Evolutionary conservation across 1,284 basidiomycete genomes (phyloP).

Genomic region (Mycosarcoma maydis): DNA sequence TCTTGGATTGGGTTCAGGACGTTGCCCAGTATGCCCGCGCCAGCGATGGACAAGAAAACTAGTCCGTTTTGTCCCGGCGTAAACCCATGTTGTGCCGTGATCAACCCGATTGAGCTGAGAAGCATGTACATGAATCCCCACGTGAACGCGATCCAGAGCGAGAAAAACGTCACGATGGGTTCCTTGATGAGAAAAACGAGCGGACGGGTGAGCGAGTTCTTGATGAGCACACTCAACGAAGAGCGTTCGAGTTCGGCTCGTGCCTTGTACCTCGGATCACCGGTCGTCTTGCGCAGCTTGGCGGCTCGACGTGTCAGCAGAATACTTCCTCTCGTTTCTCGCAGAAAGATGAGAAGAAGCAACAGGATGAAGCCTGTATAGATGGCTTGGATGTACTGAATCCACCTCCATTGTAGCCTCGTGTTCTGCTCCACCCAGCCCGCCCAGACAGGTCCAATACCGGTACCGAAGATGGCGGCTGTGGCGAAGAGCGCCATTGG

Average conservation of each 20-base stretch:
- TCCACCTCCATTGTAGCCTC: conserved; percentile 79
- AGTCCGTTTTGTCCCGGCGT: conserved; percentile 70
- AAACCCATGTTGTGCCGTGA: conserved; percentile 73
- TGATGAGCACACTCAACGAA: conserved; percentile 73
- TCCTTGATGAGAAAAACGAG: conserved; percentile 73
- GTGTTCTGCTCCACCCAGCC: conserved; percentile 77
- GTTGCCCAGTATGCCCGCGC: conserved; percentile 71
- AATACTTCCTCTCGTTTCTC: conserved; percentile 67
- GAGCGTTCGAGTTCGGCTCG: conserved; percentile 75
- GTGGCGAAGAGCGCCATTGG: conserved; percentile 72
- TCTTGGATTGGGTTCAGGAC: conserved; percentile 72
- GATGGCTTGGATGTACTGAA: conserved; percentile 75
- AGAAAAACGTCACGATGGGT: conserved; percentile 75
- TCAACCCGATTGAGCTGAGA: conserved; percentile 66
- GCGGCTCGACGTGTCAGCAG: conserved; percentile 67
- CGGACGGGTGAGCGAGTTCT: conserved; percentile 76
- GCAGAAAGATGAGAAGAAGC: conserved; percentile 62
- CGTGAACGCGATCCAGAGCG: conserved; percentile 66
- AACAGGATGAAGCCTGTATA: conserved; percentile 45
- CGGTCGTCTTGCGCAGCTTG: conserved; percentile 69
- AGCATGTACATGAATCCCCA: conserved; percentile 81
- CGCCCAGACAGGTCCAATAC: conserved; percentile 75
- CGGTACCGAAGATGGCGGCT: conserved; percentile 71
- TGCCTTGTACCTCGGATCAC: conserved; percentile 74
- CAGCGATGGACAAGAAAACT: conserved; percentile 51